phyloP scores from a whole-genome alignment of 2,329 filamentous ascomycete species.

The Diaporthe citrichinensis region DNA sequence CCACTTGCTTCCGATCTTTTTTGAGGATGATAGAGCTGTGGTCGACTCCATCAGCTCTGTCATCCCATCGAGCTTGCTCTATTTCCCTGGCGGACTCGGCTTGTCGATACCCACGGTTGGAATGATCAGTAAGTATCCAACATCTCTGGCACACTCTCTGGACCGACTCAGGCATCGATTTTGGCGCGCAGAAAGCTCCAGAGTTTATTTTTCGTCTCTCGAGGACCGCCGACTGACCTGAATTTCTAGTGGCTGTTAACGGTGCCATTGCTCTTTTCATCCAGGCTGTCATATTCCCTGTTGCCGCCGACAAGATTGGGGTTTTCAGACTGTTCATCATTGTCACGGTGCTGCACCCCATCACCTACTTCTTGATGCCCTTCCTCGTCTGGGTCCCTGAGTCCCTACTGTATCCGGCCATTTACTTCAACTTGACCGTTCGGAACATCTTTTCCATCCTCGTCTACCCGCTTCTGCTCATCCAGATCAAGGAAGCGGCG shows the following conservation, averaged over 20 bases:
- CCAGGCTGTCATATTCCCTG: conserved; percentile 72
- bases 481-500: conserved; percentile 77
- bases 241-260: conserved; percentile 57
- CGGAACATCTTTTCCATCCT: conserved; percentile 74
- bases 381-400: conserved; percentile 69
- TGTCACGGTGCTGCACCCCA: conserved; percentile 71
- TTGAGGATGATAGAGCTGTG: conserved; percentile 79
- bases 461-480: conserved; percentile 76
- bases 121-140: conserved; percentile 22
- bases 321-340: conserved; percentile 72
- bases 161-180: not conserved
- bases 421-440: conserved; percentile 70
- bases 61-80: conserved; percentile 60
- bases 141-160: not conserved
- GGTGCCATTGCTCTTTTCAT: conserved; percentile 71
- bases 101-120: conserved; percentile 74
- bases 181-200: not conserved
- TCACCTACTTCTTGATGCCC: conserved; percentile 73
- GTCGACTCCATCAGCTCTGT: conserved; percentile 48
- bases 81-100: conserved; percentile 74
- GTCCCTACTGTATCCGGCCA: conserved; percentile 65
- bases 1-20: conserved; percentile 91
- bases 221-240: conserved; percentile 34
- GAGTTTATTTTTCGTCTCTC: not conserved
- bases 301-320: conserved; percentile 70